These are phyloP conservation scores for Gentiana dahurica DNA, from an alignment of 257 asterid genomes.

Conservation along the genomic window DNA sequence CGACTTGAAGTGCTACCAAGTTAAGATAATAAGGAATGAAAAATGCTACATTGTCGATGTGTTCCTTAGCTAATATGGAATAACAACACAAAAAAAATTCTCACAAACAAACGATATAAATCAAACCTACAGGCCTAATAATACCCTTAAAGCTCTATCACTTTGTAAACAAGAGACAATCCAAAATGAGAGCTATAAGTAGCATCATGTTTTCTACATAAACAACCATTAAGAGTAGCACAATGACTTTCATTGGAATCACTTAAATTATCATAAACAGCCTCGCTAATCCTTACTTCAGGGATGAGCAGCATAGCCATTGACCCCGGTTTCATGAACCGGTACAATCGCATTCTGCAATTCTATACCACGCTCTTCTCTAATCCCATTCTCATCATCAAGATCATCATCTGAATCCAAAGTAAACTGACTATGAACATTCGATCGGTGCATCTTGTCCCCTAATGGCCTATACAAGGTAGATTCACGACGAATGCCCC, in stretches of 20 bases:
- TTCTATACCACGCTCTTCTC: conserved; percentile 41
- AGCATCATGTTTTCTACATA: no score
- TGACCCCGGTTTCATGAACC: conserved; percentile 30
- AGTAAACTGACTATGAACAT: conserved; percentile 42
- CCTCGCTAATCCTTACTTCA: conserved; percentile 22
- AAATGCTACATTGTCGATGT: background rate
- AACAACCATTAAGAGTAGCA: no score
- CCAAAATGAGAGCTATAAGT: no score
- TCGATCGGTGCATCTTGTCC: conserved; percentile 34
- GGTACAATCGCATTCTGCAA: conserved; percentile 37
- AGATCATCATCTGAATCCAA: conserved; percentile 63
- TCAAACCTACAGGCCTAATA: no score
- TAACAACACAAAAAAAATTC: background rate
- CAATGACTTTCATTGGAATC: no score
- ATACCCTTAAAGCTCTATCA: background rate
- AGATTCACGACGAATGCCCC: conserved; percentile 34
- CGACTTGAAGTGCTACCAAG: no score
- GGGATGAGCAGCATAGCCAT: conserved; percentile 44
- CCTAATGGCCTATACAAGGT: conserved; percentile 63
- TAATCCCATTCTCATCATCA: conserved; percentile 35
- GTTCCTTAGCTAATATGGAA: background rate
- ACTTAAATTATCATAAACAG: no score
- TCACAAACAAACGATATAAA: conserved; percentile 8
- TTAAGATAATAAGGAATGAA: background rate
- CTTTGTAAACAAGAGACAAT: no score